Percentiles rank a stretch among this genome's conserved stretches.
Conservation (phyloP, 1,284 basidiomycete genomes). For the Bjerkandera adusta region DNA sequence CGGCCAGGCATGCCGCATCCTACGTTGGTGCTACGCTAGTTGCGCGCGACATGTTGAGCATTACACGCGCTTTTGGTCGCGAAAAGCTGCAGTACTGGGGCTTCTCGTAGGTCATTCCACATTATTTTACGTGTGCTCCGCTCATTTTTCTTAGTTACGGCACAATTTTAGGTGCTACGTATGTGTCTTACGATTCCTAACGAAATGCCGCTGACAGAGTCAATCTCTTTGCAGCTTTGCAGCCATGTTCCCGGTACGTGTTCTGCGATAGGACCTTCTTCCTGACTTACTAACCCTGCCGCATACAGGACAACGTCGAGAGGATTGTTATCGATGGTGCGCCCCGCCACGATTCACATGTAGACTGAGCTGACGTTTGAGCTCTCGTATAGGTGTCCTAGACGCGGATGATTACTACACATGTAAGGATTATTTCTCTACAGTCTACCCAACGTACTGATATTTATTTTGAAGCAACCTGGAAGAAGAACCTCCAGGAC, state of each 20-base stretch:
- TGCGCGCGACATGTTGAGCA: constrained; percentile 27
- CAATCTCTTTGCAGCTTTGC: constrained; percentile 11
- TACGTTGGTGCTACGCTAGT: constrained; percentile 10
- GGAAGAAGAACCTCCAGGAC: constrained; percentile 17
- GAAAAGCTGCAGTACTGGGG: constrained; percentile 29
- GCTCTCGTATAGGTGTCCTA: constrained; percentile 6
- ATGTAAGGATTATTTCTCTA: background rate
- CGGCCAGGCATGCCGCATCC: background rate
- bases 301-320: constrained; percentile 13
- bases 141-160: constrained; percentile 18
- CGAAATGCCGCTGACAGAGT: background rate
- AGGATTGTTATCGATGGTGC: constrained; percentile 17
- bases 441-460: no score
- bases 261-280: background rate
- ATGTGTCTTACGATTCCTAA: background rate
- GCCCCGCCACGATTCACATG: background rate
- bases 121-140: background rate
- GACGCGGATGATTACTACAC: constrained; percentile 16
- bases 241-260: constrained; percentile 24
- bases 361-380: background rate
- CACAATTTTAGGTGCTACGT: constrained; percentile 22
- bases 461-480: constrained; percentile 7
- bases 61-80: constrained; percentile 22
- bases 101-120: constrained; percentile 20
- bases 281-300: background rate